Conservation (phyloP, 2,329 filamentous ascomycete species). For the Penicillium sp. region DNA sequence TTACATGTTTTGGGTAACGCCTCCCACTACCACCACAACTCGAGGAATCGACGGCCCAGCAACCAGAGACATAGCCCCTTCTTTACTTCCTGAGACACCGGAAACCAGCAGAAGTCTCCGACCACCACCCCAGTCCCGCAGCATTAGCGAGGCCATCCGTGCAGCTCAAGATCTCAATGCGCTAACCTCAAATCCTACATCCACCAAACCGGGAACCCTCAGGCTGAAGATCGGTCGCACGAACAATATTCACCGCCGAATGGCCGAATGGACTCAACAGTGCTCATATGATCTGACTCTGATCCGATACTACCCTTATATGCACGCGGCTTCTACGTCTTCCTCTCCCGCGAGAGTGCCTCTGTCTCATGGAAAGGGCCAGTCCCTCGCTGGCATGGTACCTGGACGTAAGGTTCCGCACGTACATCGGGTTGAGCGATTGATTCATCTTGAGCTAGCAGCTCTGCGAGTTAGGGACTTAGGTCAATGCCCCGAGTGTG, state of each 20-base stretch:
- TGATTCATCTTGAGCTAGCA: conserved; percentile 87
- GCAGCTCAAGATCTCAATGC: conserved; percentile 39
- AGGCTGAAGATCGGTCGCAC: conserved; percentile 67
- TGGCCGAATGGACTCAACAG: conserved; percentile 92
- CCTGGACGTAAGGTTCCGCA: conserved; percentile 72
- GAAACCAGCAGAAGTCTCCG: conserved; percentile 15
- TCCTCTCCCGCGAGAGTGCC: conserved; percentile 16
- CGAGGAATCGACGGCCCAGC: conserved; percentile 35
- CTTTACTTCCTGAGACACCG: conserved; percentile 56
- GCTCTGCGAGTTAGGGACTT: conserved; percentile 56
- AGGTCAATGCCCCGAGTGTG: conserved; percentile 73
- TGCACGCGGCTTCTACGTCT: conserved; percentile 28
- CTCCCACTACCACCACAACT: conserved; percentile 51
- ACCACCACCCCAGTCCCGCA: conserved; percentile 26
- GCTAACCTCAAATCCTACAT: conserved; percentile 31
- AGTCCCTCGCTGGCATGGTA: conserved; percentile 20
- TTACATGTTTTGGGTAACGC: conserved; percentile 97
- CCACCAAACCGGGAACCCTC: conserved; percentile 58
- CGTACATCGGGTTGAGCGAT: conserved; percentile 80
- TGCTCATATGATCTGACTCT: conserved; percentile 87
- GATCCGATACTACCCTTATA: conserved; percentile 88
- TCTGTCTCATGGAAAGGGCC: neutral
- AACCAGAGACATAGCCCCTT: conserved; percentile 60
- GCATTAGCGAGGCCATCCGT: conserved; percentile 39
- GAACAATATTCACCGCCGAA: conserved; percentile 82